Conservation (phyloP, 1,139 yeast genomes). For the Wickerhamiella infanticola region DNA sequence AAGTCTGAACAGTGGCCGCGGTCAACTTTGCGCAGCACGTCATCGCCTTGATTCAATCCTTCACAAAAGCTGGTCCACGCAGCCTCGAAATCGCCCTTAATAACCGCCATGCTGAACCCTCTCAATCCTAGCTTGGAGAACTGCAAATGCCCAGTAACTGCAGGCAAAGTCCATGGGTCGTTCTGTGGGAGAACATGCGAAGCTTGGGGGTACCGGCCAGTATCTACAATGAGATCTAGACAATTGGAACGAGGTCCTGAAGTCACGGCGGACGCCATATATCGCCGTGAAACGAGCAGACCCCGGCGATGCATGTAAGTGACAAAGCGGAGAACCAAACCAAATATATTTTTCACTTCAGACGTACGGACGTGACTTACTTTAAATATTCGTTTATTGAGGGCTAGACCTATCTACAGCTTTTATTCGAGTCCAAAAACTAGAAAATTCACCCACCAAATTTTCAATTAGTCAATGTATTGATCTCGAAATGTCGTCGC, state of each 20-base stretch:
- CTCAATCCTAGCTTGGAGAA: neutral
- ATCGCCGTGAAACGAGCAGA: neutral
- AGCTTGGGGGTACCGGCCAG: neutral
- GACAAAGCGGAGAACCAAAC: neutral
- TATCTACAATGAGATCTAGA: neutral
- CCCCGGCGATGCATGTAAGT: neutral
- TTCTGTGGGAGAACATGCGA: conserved; percentile 7
- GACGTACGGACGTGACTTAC: too few relatives aligned
- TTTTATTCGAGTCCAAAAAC: too few relatives aligned
- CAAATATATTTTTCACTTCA: too few relatives aligned
- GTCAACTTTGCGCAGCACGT: neutral
- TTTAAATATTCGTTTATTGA: too few relatives aligned
- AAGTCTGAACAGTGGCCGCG: conserved; percentile 3
- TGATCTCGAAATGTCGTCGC: neutral
- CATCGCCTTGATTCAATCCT: neutral
- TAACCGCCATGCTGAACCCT: conserved; percentile 5
- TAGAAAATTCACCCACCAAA: too few relatives aligned
- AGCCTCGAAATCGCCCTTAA: conserved; percentile 6
- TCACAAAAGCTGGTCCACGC: conserved; percentile 6
- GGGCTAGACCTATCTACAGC: too few relatives aligned
- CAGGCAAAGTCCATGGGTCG: conserved; percentile 9
- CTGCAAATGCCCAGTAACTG: neutral
- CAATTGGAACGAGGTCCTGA: neutral
- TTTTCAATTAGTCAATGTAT: neutral
- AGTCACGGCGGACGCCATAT: neutral